These are phyloP conservation scores for Fraxinus quadrangulata DNA, from an alignment of 257 asterid genomes.

Conservation along the genomic window DNA sequence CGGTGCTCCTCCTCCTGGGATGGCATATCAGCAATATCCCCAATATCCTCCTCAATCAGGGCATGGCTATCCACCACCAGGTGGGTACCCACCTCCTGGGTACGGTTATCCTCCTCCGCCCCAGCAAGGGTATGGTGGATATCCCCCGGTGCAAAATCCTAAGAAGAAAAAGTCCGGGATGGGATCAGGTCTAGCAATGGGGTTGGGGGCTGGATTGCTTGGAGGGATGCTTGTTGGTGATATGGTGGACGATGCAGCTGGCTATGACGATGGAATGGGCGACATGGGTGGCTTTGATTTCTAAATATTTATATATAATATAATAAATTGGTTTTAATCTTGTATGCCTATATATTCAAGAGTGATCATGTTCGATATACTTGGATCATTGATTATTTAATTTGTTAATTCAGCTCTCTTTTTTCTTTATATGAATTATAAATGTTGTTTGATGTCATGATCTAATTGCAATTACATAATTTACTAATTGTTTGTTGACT, in stretches of 20 bases:
- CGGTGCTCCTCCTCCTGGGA: conserved; percentile 27
- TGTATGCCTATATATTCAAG: no score
- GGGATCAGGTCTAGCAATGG: conserved; percentile 64
- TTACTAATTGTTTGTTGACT: background rate
- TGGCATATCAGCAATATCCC: conserved; percentile 19
- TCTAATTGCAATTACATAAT: no score
- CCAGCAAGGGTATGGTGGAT: conserved; percentile 41
- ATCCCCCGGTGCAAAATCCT: conserved; percentile 52
- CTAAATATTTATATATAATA: background rate
- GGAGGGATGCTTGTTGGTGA: conserved; percentile 90
- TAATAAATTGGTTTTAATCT: no score
- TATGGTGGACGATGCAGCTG: conserved; percentile 56
- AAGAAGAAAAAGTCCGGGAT: conserved; percentile 53
- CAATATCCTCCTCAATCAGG: conserved; percentile 38
- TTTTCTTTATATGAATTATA: background rate
- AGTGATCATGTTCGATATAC: no score
- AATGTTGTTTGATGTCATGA: background rate
- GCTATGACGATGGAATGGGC: conserved; percentile 40
- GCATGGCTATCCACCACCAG: conserved; percentile 35
- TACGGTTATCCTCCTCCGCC: conserved; percentile 30
- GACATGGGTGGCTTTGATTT: conserved; percentile 28
- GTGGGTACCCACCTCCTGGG: conserved; percentile 28
- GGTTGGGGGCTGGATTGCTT: conserved; percentile 85
- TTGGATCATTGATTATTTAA: no score
- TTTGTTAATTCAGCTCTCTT: background rate